Evolutionary conservation across 2,329 filamentous ascomycete species (phyloP), one percentile per base, ranked within the genome.

Genomic region (Scortechinia acanthostroma): DNA sequence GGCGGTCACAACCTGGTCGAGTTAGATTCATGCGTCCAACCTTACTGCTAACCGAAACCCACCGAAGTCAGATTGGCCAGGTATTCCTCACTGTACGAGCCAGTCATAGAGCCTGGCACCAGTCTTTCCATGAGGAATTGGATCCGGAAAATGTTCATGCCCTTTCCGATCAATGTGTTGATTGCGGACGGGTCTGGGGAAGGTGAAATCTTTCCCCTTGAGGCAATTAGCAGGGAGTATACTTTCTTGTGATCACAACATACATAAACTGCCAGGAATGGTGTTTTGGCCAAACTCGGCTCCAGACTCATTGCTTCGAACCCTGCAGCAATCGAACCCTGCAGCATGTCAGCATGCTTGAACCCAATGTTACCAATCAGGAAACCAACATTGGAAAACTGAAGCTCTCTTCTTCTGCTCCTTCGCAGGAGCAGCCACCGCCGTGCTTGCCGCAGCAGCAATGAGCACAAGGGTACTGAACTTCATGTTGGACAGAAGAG

Each of bases 201-300:
- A 87, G 49, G 63, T 80, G 60, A 76, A 87, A 52, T 86, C 73
- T 10, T 60, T 81, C 49, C 72, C 74, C 54, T n/a, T n/a, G n/a
- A n/a, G n/a, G n/a, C n/a, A n/a, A n/a, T n/a, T n/a, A n/a, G n/a
- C n/a, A n/a, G n/a, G n/a, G n/a, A n/a, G n/a, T n/a, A n/a, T n/a
- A n/a, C n/a, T n/a, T n/a, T n/a, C n/a, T n/a, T n/a, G n/a, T n/a
- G n/a, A n/a, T n/a, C n/a, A n/a, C n/a, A n/a, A n/a, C n/a, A n/a
- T n/a, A n/a, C n/a, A n/a, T n/a, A 74, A 73, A 0, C 58, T 56
- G 17, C 82, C 82, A 0, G 83, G 81, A 30, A 77, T 68, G 30
- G 61, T 70, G 16, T 55, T 62, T n/a, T n/a, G n/a, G 20, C 81
- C 82, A 46, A 86, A 87, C 56, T 87, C 83, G 43, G 77, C 80